These are phyloP conservation scores for Alternaria sp. DNA, from an alignment of 2,329 filamentous ascomycete species.

Conservation along the genomic window DNA sequence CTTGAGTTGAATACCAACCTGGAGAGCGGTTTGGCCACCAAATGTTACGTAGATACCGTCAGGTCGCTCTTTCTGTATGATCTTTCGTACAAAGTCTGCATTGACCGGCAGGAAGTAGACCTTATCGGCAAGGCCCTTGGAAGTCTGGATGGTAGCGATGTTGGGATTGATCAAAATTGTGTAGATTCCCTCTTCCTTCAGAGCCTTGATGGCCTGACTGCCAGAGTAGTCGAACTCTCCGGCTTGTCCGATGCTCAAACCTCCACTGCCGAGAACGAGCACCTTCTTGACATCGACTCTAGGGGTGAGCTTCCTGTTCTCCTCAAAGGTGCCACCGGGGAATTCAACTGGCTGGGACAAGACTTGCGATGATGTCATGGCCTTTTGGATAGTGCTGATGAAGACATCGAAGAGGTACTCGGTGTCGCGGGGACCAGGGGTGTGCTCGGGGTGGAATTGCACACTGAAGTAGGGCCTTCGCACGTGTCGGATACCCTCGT, in stretches of 20 bases:
- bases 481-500: conserved; percentile 93
- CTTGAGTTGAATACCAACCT: conserved; percentile 95
- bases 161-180: conserved; percentile 99
- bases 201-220: conserved; percentile 95
- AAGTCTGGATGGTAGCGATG: conserved; percentile 98
- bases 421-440: conserved; percentile 91
- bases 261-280: conserved; percentile 90
- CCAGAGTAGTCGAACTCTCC: conserved; percentile 99
- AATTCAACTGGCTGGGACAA: conserved; percentile 81
- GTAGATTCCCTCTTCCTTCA: conserved; percentile 98
- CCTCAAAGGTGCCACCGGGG: conserved; percentile 81
- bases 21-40: conserved; percentile 95
- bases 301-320: conserved; percentile 79
- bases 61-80: conserved; percentile 91
- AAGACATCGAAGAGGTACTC: conserved; percentile 98
- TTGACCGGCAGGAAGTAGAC: conserved; percentile 99
- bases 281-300: conserved; percentile 91
- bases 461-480: conserved; percentile 95
- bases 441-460: conserved; percentile 99
- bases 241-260: conserved; percentile 95
- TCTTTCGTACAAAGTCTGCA: conserved; percentile 95
- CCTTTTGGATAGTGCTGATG: conserved; percentile 80
- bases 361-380: conserved; percentile 70
- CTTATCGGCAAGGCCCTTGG: conserved; percentile 96
- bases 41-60: conserved; percentile 99